Base-by-base conservation (phyloP, 495 filamentous ascomycete genomes). In the Astrothelium subdiscretum region DNA sequence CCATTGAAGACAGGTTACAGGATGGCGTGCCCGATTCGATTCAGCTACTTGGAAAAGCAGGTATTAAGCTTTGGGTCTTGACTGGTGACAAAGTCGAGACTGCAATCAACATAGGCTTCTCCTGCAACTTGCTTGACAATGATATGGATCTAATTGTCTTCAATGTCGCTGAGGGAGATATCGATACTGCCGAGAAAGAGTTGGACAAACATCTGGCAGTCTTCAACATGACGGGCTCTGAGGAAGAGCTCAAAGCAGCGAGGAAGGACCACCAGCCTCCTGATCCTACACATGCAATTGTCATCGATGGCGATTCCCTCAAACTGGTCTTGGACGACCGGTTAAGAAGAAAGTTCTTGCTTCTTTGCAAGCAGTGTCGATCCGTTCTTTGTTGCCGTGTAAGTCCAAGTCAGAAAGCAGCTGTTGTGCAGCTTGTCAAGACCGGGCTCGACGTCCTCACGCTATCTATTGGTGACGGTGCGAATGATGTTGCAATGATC, bases 401-500 rank as follows among this genome's bases (percentile, higher is more conserved):
- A 73, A 96, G 90, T 69, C 95, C 95, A 26, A 86, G 88, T 58
- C 95, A 99, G 71, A 99, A 99, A 72, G 95, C 95, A 29, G 88
- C 94, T n/a, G 95, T 99, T 31, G 95, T 97, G 42, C 80, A 85
- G 63, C 89, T 99, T 88, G 91, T 99, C 57, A 96, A 96, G 76
- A 81, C 81, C 62, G 92, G 95, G 31, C 79, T 99, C 40, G 90
- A 97, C 73, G 92, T 97, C 73, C 95, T 99, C 87, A 96, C 94
- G 6, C 81, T 99, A 48, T 91, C 92, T 0, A 88, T 99, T 59
- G 95, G 95, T 63, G 95, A 99, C 75, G 95, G 94, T 71, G 95
- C 95, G 63, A 99, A 97, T 75, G 95, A 99, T 75, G 95, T 97
- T 64, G 95, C 95, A 40, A 99, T 99, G 95, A 99, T 99, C 71